Conservation (phyloP, 257 asterid species). For the Salvia hispanica region DNA sequence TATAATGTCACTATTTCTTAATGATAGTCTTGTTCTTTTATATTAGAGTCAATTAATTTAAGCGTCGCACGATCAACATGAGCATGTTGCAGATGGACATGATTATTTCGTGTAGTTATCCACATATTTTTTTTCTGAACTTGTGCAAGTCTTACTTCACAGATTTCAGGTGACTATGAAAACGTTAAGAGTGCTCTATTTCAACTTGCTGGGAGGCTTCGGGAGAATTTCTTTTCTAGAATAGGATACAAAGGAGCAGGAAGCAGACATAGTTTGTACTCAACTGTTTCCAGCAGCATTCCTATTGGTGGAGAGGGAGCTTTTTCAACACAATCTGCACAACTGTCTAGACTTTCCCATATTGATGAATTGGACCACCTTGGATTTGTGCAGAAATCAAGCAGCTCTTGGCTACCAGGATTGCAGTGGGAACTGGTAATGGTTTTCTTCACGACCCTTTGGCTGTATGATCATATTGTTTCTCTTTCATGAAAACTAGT, state of each 20-base stretch:
- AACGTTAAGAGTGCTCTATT: conserved; percentile 55
- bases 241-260: conserved; percentile 36
- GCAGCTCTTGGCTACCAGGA: conserved; percentile 28
- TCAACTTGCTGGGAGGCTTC: conserved; percentile 62
- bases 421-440: conserved; percentile 39
- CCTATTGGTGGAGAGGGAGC: conserved; percentile 30
- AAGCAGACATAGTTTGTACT: not conserved
- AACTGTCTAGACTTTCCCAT: conserved; percentile 33
- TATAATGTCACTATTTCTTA: not conserved
- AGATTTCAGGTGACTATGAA: conserved; percentile 55
- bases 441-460: conserved; percentile 9
- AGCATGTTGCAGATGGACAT: conserved; percentile 1
- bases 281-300: conserved; percentile 28
- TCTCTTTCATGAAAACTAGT: not conserved
- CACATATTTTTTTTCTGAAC: conserved; percentile 7
- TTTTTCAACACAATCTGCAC: conserved; percentile 33
- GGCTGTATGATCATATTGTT: not conserved
- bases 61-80: not conserved
- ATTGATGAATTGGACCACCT: conserved; percentile 40
- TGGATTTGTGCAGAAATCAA: conserved; percentile 38
- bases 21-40: not conserved
- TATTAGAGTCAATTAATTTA: not conserved
- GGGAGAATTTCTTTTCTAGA: conserved; percentile 44
- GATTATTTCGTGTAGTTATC: not conserved
- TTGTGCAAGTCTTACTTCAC: conserved; percentile 28